Percentiles rank a stretch among this genome's conserved stretches.
Conservation (phyloP, 1,139 yeast species). For the Candida gigantensis region DNA sequence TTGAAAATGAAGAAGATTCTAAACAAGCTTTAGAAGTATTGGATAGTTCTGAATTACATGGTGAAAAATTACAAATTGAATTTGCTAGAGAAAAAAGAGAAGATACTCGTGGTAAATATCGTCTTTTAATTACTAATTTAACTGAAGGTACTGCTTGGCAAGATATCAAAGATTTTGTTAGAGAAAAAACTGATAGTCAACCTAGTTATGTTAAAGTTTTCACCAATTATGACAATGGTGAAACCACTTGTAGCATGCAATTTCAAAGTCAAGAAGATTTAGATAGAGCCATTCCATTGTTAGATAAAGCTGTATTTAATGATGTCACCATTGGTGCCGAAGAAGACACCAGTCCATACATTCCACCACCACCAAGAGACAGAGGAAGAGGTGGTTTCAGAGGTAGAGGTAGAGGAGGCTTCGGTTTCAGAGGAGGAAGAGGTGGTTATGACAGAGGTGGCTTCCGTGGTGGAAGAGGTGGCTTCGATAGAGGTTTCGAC, state of each 20-base stretch:
- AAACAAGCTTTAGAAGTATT: conserved; percentile 65
- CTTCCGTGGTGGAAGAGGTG: conserved; percentile 38
- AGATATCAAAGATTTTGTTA: conserved; percentile 76
- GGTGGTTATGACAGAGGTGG: conserved; percentile 42
- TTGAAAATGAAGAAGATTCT: conserved; percentile 66
- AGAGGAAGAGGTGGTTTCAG: conserved; percentile 49
- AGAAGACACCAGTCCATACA: conserved; percentile 79
- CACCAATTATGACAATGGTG: conserved; percentile 58
- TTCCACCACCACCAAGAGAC: conserved; percentile 64
- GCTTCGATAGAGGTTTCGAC: conserved; percentile 36
- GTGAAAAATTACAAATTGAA: conserved; percentile 66
- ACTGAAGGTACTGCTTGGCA: conserved; percentile 84
- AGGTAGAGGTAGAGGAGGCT: conserved; percentile 38
- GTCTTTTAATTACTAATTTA: conserved; percentile 67
- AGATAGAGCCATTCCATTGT: conserved; percentile 63
- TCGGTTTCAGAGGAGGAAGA: conserved; percentile 42
- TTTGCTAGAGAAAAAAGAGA: conserved; percentile 64
- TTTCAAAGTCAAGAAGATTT: conserved; percentile 74
- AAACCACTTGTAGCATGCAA: conserved; percentile 77
- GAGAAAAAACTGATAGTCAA: conserved; percentile 64
- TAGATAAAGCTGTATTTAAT: conserved; percentile 72
- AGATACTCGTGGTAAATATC: conserved; percentile 67
- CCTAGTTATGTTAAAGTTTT: conserved; percentile 75
- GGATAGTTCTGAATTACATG: conserved; percentile 57
- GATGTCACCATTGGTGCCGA: conserved; percentile 68